A percentile compares a stretch with the other conserved stretches of the same genome.
phyloP scores from a whole-genome alignment of 306 rosid species.

The Lotus japonicus region DNA sequence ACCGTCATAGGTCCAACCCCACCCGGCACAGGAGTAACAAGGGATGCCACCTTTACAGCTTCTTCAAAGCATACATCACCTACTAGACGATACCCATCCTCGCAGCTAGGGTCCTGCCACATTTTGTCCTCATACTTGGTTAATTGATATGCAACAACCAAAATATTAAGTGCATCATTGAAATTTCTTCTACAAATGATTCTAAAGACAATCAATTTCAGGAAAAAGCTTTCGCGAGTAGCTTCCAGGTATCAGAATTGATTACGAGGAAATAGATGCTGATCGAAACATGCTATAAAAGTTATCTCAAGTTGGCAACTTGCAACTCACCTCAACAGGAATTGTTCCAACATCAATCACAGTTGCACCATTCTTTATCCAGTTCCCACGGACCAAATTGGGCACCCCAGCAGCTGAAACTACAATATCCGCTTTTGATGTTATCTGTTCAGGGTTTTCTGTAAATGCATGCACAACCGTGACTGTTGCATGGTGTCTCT shows the following conservation, averaged over 20 bases:
- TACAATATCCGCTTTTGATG: slow-evolving; percentile 78
- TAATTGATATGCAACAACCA: not conserved
- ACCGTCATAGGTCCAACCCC: slow-evolving; percentile 94
- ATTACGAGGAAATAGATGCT: too few species aligned
- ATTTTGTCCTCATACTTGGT: not conserved
- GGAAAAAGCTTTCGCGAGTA: too few species aligned
- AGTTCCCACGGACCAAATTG: slow-evolving; percentile 74
- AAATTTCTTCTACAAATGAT: too few species aligned
- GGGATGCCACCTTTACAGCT: slow-evolving; percentile 62
- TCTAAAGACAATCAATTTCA: too few species aligned
- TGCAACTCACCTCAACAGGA: slow-evolving; percentile 67
- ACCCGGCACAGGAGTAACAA: slow-evolving; percentile 85
- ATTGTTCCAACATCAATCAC: slow-evolving; percentile 83
- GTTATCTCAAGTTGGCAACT: slow-evolving; percentile 1
- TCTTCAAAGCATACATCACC: slow-evolving; percentile 88
- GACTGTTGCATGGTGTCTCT: slow-evolving; percentile 96
- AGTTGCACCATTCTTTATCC: slow-evolving; percentile 86
- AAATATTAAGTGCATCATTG: not conserved
- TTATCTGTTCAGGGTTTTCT: slow-evolving; percentile 56
- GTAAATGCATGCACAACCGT: slow-evolving; percentile 72
- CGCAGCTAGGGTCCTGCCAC: slow-evolving; percentile 56
- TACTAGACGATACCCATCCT: slow-evolving; percentile 58
- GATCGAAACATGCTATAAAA: not conserved
- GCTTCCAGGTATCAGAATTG: too few species aligned
- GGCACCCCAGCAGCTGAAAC: slow-evolving; percentile 91